Evolutionary conservation across 1,284 basidiomycete species (phyloP), one percentile per base, ranked within the genome.

Genomic region (Malassezia arunalokei): DNA sequence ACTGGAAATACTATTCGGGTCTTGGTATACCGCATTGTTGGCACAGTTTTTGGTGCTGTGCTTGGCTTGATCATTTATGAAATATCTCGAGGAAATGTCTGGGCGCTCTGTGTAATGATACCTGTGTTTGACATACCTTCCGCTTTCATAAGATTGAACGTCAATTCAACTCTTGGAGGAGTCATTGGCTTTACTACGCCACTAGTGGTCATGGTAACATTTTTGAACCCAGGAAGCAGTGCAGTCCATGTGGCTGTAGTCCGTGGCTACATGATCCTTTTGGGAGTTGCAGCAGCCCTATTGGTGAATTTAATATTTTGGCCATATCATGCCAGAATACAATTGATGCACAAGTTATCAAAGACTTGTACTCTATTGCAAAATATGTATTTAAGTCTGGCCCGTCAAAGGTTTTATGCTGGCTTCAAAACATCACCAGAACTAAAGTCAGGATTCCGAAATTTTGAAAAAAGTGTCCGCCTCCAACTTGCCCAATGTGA

Each of bases 1-100:
- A 77, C 76, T 0, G 77, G 77, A 1, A 76, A 76, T 4, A 77
- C 75, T 3, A 55, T 78, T 30, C 68, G 74, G 8, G 64, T 77
- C 3, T 76, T 76, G 0, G 56, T 76, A 14, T 75, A 72, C 45
- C 72, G 77, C 11, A 63, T 75, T 20, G 49, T 75, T 3, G 77
- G 77, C 11, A 78, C 77, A 3, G 66, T 78, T 35, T 57, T 71
- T 2, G 77, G 77, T 12, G 74, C 74, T 0, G 40, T 78, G 3
- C 54, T 68, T 5, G 77, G 73, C 5, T 74, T 71, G 37, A 47
- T 76, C 14, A 73, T 76, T 47, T 76, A 66, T 49, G 68, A 71
- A 8, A 55, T 75, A 11, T 75, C 76, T 27, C 74, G 73, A 0
- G 56, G 59, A 5, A 77, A 77, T 33, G 63, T 74, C 0, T 78